Evolutionary conservation across 2,329 filamentous ascomycete species (phyloP).

Genomic region (Aspergillus neoniger): DNA sequence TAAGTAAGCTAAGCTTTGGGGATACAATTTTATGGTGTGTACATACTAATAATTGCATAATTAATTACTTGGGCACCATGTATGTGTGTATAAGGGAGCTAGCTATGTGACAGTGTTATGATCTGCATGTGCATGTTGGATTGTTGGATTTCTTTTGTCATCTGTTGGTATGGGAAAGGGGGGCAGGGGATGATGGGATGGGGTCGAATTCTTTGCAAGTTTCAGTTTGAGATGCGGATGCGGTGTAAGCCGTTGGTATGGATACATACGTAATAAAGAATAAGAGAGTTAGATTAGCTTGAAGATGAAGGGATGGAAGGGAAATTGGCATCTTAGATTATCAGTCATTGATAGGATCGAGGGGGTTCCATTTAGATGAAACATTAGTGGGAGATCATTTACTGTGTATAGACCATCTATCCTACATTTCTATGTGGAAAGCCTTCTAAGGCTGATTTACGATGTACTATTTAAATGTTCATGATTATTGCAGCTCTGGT

Average conservation of each 20-base stretch:
- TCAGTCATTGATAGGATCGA: background rate
- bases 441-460: too few relatives aligned
- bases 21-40: too few relatives aligned
- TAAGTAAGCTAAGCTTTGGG: too few relatives aligned
- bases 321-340: background rate
- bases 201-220: background rate
- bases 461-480: too few relatives aligned
- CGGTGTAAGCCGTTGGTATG: background rate
- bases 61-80: background rate
- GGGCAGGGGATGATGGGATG: background rate
- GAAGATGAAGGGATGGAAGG: background rate
- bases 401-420: too few relatives aligned
- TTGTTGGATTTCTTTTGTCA: background rate
- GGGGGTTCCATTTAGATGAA: background rate
- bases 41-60: background rate
- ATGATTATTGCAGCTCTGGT: background rate
- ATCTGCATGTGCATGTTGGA: background rate
- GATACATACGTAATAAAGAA: too few relatives aligned
- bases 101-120: background rate
- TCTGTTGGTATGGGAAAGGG: background rate
- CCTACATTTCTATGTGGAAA: too few relatives aligned
- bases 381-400: constrained; percentile 6
- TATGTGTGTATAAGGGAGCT: background rate
- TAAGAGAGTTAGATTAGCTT: too few relatives aligned
- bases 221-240: background rate